Base-by-base conservation (phyloP, 192 early-diverging fungal genomes). In the Linnemannia exigua region DNA sequence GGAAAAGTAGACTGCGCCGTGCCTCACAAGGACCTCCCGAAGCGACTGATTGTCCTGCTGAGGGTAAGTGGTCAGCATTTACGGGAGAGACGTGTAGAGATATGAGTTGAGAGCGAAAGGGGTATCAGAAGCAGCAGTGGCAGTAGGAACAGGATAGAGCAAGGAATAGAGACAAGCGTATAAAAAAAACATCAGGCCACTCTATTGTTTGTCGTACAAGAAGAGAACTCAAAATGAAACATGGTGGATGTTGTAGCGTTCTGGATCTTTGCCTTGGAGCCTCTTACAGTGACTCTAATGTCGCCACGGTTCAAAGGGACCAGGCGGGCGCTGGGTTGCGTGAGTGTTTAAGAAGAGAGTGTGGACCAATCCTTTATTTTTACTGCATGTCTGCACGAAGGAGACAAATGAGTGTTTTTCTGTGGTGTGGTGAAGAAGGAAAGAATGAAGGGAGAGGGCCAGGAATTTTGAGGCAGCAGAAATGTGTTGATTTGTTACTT, bases 111-210 rank as follows among this genome's bases (percentile, higher is more conserved):
- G 41, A 44, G 9, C 41, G 9, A 44, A 9, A 44, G 41, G n/a
- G 41, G 9, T 44, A 44, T 9, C 41, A 44, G 41, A 44, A 44
- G 41, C 41, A 44, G 41, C 41, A 44, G 9, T 44, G 9, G 41
- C 41, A 44, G n/a, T n/a, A n/a, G n/a, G n/a, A n/a, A n/a, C n/a
- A n/a, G n/a, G n/a, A n/a, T n/a, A n/a, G n/a, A n/a, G 22, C 19
- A 41, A 35, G 20, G 67, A 69, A 25, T 71, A 12, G 4, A 28
- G 9, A 7, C 12, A 2, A 5, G 46, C 47, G 22, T 28, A 48
- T 41, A 46, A 12, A 28, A 33, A 69, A 69, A 69, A 69, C 67
- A 50, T 71, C 70, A 71, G 46, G 46, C 70, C 70, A 71, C 41
- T 48, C 38, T 71, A 38, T 22, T 46, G 38, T 46, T 46, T 38